Evolutionary conservation across 768 basidiomycete species (phyloP), one percentile per base, ranked within the genome.

Genomic region (Cyclocybe aegerita): DNA sequence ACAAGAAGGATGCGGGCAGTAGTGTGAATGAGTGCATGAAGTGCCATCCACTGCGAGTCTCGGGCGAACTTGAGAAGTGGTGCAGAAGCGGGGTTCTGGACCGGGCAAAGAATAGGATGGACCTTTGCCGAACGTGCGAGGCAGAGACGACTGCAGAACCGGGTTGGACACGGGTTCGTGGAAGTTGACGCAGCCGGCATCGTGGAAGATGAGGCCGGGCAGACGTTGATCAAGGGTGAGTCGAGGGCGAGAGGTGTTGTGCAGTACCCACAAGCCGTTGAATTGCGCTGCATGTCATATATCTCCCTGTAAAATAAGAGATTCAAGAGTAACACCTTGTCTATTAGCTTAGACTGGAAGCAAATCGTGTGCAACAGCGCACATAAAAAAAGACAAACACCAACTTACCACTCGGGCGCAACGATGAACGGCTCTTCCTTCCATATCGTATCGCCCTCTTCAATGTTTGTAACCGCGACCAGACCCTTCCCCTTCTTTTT

Each of bases 61-160:
- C 81, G 73, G 9, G 82, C 83, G 56, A 82, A 85, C 39, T 72
- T 71, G 11, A 91, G 57, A 3, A 94, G 76, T 0, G 82, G 77
- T 3, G 72, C 65, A 4, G 79, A 80, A 5, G 81, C 82, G 0
- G 88, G 89, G 63, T 93, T 95, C 52, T 86, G 85, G 3, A 78
- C 71, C 4, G 84, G 76, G 57, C 93, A 95, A 9, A 94, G 72
- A 3, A 93, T 68, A 0, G 86, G 80, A 53, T 93, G 90, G 8
- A 75, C 74, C 51, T 75, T 76, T 1, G 76, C 77, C 0, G 88
- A 82, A 34, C 89, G 83, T 11, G 78, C 65, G 10, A 83, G 76
- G 62, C 93, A 95, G 1, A 91, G 78, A 2, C 90, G 79, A 52
- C 83, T 89, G 72, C 93, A 95, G 70, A 91, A 95, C 39, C 82